These are phyloP conservation scores for Tuber melanosporum DNA, from an alignment of 495 filamentous ascomycete genomes.

Conservation along the genomic window DNA sequence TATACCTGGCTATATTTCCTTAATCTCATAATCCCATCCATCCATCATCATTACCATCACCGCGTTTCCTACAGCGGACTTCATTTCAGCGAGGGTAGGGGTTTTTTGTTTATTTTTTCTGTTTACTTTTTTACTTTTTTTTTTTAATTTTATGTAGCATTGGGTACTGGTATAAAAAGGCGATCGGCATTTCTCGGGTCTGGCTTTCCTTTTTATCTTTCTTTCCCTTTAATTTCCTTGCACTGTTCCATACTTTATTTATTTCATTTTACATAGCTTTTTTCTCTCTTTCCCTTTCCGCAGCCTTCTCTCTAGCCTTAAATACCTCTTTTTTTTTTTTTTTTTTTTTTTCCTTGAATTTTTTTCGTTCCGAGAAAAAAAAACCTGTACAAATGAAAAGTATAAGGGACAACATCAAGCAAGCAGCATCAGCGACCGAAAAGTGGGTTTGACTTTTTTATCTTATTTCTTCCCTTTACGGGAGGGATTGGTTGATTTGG, in stretches of 20 bases:
- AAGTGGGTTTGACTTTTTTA: neutral
- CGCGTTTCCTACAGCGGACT: constrained; percentile 8
- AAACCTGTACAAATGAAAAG: neutral
- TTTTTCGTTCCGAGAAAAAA: neutral
- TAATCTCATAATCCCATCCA: constrained; percentile 1
- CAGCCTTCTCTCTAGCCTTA: neutral
- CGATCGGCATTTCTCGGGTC: constrained; percentile 28
- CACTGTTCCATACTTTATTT: neutral
- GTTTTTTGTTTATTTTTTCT: constrained; percentile 18
- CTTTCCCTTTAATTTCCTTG: constrained; percentile 2
- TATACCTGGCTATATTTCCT: neutral
- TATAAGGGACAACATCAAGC: neutral
- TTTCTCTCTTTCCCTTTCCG: neutral
- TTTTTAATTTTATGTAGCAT: constrained; percentile 24
- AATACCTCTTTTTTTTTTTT: neutral
- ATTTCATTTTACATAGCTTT: neutral
- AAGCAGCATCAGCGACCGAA: neutral
- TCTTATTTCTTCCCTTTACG: neutral
- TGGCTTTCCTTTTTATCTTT: constrained; percentile 14
- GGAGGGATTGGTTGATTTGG: neutral
- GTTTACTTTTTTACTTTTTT: constrained; percentile 12
- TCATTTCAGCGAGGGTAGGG: constrained; percentile 9
- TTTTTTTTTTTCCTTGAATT: neutral
- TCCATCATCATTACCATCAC: neutral
- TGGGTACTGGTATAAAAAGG: constrained; percentile 36